Evolutionary conservation across 2,329 filamentous ascomycete genomes (phyloP), one percentile per base, ranked within the genome.

Genomic region (Exutisphaerella laricina): DNA sequence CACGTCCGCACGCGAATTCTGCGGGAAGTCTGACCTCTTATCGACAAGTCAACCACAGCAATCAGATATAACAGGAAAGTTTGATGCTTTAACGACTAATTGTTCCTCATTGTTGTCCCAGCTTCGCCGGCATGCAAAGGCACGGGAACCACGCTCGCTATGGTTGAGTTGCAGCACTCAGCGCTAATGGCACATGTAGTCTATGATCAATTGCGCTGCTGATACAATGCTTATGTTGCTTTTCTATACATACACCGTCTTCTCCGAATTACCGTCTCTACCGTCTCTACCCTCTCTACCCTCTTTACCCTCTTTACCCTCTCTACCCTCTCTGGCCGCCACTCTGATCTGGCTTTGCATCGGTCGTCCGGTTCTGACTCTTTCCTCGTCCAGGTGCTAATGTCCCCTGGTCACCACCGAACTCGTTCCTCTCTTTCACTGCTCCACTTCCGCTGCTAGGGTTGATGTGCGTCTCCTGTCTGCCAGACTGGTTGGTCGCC

Each of bases 341-440:
- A 9, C 36, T 43, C 3, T 36, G 40, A 10, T 23, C 20, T 12
- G 33, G 33, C 13, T 32, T 40, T 17, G 46, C 31, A 5, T 43
- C 42, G 5, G 43, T 46, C 2, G 28, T 38, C 25, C 32, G 41
- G 18, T 44, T 45, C 6, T 37, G 38, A 28, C 37, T 38, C 13
- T 35, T 45, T 10, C 46, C 46, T 3, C 39, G 16, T 21, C 50
- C 50, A 10, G 50, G 50, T 5, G 50, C 50, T 5, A 51, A 16
- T 3, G 41, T 44, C 12, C 39, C 35, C 31, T 41, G 45, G 38
- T 49, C 42, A 21, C 46, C 48, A 8, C 46, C 47, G 32, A 54
- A 51, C 28, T 46, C 42, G 16, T 48, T 41, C 26, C 46, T 48
- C 46, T 54, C 49, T 39, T 49, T 48, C 8, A 40, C 46, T 7